Evolutionary conservation across 2,329 filamentous ascomycete genomes (phyloP).

Genomic region (Colletotrichum horii): DNA sequence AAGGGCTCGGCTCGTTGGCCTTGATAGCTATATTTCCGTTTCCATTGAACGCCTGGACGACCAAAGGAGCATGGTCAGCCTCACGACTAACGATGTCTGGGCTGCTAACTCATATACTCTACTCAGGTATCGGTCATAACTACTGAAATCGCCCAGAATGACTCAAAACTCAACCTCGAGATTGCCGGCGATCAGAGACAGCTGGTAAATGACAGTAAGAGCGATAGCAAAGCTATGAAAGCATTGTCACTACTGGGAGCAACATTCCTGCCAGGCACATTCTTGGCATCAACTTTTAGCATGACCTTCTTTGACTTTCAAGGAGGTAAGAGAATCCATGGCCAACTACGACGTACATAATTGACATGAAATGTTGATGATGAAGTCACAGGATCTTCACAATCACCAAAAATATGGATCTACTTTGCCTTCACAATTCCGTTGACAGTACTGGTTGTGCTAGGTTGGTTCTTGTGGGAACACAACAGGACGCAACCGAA

Average conservation of each 20-base stretch:
- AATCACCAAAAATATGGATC: background rate
- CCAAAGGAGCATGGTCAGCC: background rate
- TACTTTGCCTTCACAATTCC: background rate
- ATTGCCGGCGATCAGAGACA: background rate
- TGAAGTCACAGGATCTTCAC: background rate
- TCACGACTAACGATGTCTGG: accelerated
- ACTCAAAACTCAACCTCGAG: background rate
- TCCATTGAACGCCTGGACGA: background rate
- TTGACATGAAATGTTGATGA: accelerated
- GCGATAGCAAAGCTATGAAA: background rate
- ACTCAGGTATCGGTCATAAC: background rate
- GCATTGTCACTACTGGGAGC: background rate
- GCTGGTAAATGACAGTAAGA: background rate
- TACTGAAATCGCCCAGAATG: background rate
- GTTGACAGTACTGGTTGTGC: background rate
- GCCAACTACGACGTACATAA: background rate
- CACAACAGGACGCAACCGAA: background rate
- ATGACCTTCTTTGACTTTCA: background rate
- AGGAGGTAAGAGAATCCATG: background rate
- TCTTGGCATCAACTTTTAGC: background rate
- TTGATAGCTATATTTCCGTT: background rate
- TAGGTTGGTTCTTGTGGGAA: background rate
- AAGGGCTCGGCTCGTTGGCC: background rate
- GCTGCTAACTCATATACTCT: background rate
- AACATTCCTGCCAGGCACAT: background rate